Evolutionary conservation across 1,139 yeast genomes (phyloP), one percentile per base, ranked within the genome.

Genomic region (Diutina sp.): DNA sequence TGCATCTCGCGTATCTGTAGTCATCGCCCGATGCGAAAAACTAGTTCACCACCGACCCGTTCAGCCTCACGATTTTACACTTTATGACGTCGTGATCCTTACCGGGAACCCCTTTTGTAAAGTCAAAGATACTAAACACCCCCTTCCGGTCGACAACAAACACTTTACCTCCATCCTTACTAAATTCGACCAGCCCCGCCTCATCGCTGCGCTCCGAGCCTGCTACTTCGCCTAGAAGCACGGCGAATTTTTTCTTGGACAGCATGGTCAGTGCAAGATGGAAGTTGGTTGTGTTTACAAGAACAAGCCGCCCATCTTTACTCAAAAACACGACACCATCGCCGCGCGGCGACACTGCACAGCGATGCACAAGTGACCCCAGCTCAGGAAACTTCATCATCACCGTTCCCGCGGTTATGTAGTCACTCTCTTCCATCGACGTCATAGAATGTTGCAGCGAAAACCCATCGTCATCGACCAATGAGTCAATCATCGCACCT

Each of bases 81-180:
- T 87, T 83, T 18, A 88, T 80, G 12, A 88, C 86, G n/a, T 87
- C 90, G n/a, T 80, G 80, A 62, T 83, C 86, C 61, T 82, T 84
- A 5, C 80, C 79, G 1, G 95, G 93, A 14, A 84, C 70, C 4
- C 95, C 97, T 57, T 90, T 91, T 16, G 95, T 88, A 68, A 90
- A 91, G 68, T 91, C 97, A 64, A 87, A 89, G 29, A 90, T 80
- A 61, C 84, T 83, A 55, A 90, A 72, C 1, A 82, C 69, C 0
- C 97, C 97, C 63, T 87, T 88, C 50, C 97, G 73, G 68, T 91
- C 98, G 12, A 90, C 78, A 5, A 83, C 77, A 62, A 83, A 85
- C 25, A 91, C 73, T 60, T 83, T 84, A 54, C 91, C 91, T 0
- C 98, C 97, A 64, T 87, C 90, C 3, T 82, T 77, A 38, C 91